Conservation (phyloP, 257 asterid genomes). For the Euphrasia confusa region DNA sequence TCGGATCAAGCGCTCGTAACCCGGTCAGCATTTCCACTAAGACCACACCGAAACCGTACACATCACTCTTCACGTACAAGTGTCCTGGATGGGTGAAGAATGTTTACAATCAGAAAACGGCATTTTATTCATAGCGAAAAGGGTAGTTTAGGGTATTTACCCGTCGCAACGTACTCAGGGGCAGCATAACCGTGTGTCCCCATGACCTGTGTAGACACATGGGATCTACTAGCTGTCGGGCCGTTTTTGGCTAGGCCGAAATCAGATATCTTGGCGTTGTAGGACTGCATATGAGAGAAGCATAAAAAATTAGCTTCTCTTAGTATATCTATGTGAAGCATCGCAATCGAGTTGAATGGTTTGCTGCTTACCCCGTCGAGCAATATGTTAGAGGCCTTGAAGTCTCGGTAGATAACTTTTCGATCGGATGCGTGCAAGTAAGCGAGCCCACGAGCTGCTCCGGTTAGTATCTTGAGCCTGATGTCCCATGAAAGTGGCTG, state of each 20-base stretch:
- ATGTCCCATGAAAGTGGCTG: constrained; percentile 65
- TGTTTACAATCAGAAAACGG: too few relatives aligned
- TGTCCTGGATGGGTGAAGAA: constrained; percentile 31
- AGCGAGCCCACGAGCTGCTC: constrained; percentile 72
- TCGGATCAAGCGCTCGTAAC: constrained; percentile 37
- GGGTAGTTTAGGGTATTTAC: constrained; percentile 19
- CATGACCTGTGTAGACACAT: constrained; percentile 46
- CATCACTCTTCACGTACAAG: constrained; percentile 35
- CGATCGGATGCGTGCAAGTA: constrained; percentile 56
- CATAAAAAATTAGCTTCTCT: too few relatives aligned
- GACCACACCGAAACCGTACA: constrained; percentile 36
- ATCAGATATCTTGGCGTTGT: constrained; percentile 51
- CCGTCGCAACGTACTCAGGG: constrained; percentile 37
- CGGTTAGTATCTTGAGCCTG: constrained; percentile 54
- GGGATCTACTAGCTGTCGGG: constrained; percentile 45
- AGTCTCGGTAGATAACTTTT: constrained; percentile 66
- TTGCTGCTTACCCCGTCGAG: constrained; percentile 60
- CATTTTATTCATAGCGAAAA: not conserved
- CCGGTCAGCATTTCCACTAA: constrained; percentile 53
- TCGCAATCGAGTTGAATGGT: not conserved
- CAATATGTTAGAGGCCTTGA: constrained; percentile 78
- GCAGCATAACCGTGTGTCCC: constrained; percentile 35
- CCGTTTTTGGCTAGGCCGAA: constrained; percentile 52
- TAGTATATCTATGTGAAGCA: too few relatives aligned
- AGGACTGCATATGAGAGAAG: constrained; percentile 28